A percentile compares a stretch with the other conserved stretches of the same genome.
These are phyloP conservation scores for Fusarium phyllophilum DNA, from an alignment of 2,329 filamentous ascomycete species.

Conservation along the genomic window DNA sequence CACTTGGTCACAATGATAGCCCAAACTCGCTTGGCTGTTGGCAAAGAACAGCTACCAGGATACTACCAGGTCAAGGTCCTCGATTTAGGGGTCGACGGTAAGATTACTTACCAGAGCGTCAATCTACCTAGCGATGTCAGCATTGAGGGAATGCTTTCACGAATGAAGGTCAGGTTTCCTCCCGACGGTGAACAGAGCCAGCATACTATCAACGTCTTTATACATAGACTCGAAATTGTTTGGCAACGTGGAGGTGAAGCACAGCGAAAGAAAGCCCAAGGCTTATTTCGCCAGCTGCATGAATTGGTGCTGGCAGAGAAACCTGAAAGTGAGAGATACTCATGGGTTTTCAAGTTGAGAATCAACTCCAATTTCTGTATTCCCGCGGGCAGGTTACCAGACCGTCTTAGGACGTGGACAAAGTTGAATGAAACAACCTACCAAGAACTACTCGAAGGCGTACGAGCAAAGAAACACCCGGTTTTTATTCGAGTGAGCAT, in stretches of 20 bases:
- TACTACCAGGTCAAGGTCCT: slow-evolving; percentile 30
- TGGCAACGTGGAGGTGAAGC: neutral
- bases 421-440: slow-evolving; percentile 15
- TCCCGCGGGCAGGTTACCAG: slow-evolving; percentile 26
- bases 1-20: slow-evolving; percentile 31
- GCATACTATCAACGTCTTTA: slow-evolving; percentile 4
- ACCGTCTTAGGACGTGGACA: slow-evolving; percentile 18
- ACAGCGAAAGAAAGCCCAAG: slow-evolving; percentile 12
- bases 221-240: slow-evolving; percentile 9
- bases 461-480: slow-evolving; percentile 20
- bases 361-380: slow-evolving; percentile 12
- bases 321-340: slow-evolving; percentile 6
- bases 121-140: slow-evolving; percentile 19
- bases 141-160: slow-evolving; percentile 9
- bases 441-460: slow-evolving; percentile 9
- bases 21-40: slow-evolving; percentile 29
- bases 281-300: neutral
- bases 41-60: slow-evolving; percentile 25
- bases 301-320: neutral
- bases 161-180: slow-evolving; percentile 34
- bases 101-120: slow-evolving; percentile 14
- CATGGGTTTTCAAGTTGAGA: slow-evolving; percentile 33
- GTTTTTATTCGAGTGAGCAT: slow-evolving; percentile 38
- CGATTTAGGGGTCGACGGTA: slow-evolving; percentile 30
- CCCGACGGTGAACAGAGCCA: slow-evolving; percentile 11